Evolutionary conservation across 495 filamentous ascomycete species (phyloP).

Genomic region (Xylona heveae): DNA sequence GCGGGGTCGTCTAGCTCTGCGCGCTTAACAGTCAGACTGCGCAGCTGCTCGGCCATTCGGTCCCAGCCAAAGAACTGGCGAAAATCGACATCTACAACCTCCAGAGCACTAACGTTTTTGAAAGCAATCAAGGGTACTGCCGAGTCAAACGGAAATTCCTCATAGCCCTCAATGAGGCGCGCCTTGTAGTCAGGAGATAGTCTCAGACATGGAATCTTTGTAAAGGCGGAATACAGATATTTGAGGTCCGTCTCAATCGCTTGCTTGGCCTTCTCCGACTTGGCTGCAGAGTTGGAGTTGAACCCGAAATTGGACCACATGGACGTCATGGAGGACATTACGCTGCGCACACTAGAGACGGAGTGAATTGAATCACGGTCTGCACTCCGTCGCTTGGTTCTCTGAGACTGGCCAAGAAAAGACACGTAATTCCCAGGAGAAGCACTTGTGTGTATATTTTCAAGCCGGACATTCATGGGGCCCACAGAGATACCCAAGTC

Average conservation of each 20-base stretch:
- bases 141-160: conserved; percentile 95
- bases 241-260: conserved; percentile 70
- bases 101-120: conserved; percentile 84
- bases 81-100: conserved; percentile 89
- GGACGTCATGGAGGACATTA: conserved; percentile 86
- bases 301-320: conserved; percentile 79
- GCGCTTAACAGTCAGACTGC: conserved; percentile 74
- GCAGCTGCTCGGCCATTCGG: conserved; percentile 69
- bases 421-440: conserved; percentile 88
- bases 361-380: conserved; percentile 86
- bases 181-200: conserved; percentile 79
- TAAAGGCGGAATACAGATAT: conserved; percentile 95
- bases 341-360: conserved; percentile 88
- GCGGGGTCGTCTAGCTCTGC: conserved; percentile 74
- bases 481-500: conserved; percentile 77
- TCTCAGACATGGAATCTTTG: conserved; percentile 83
- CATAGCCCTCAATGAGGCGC: conserved; percentile 72
- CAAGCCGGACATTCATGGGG: conserved; percentile 85
- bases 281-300: conserved; percentile 49
- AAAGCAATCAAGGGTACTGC: conserved; percentile 90
- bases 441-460: conserved; percentile 78
- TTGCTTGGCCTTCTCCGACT: conserved; percentile 69
- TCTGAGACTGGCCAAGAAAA: conserved; percentile 63
- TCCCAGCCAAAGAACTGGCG: conserved; percentile 97
- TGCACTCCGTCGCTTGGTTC: conserved; percentile 49